Conservation (phyloP, 371 early-diverging fungal genomes). For the Mucor piriformis region DNA sequence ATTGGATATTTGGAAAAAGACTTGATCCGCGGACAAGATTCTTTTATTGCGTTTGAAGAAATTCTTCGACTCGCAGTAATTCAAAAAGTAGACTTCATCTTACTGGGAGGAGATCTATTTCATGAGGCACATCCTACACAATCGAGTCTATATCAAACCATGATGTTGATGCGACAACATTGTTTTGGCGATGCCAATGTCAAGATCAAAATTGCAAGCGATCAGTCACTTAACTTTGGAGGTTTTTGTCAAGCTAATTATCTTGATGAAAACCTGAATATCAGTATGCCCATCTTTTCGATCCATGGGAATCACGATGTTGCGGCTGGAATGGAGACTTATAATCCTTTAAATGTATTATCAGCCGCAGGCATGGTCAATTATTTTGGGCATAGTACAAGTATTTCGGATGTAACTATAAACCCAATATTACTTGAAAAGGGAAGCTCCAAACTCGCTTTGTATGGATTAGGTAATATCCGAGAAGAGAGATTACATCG, state of each 20-base stretch:
- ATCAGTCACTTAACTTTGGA: constrained; percentile 76
- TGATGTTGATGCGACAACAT: constrained; percentile 79
- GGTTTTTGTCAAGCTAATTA: constrained; percentile 77
- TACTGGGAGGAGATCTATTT: constrained; percentile 99
- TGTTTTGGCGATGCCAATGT: constrained; percentile 84
- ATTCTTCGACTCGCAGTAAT: constrained; percentile 80
- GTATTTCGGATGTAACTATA: constrained; percentile 77
- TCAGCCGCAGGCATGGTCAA: constrained; percentile 87
- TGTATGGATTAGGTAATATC: constrained; percentile 96
- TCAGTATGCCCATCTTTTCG: constrained; percentile 91
- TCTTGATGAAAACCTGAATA: constrained; percentile 87
- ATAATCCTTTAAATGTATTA: constrained; percentile 90
- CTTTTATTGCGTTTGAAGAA: constrained; percentile 94
- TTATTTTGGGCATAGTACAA: constrained; percentile 90
- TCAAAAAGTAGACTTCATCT: constrained; percentile 87
- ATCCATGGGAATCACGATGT: constrained; percentile 99
- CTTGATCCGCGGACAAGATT: constrained; percentile 90
- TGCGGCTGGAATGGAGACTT: constrained; percentile 85
- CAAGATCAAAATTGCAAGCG: constrained; percentile 76
- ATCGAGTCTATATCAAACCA: constrained; percentile 74
- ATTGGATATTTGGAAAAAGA: constrained; percentile 97
- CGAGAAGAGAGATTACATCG: constrained; percentile 93
- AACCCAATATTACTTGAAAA: constrained; percentile 87
- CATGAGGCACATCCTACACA: constrained; percentile 98
- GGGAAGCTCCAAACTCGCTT: constrained; percentile 76